phyloP scores from a whole-genome alignment of 2,329 filamentous ascomycete genomes.

The Xylaria sp. region DNA sequence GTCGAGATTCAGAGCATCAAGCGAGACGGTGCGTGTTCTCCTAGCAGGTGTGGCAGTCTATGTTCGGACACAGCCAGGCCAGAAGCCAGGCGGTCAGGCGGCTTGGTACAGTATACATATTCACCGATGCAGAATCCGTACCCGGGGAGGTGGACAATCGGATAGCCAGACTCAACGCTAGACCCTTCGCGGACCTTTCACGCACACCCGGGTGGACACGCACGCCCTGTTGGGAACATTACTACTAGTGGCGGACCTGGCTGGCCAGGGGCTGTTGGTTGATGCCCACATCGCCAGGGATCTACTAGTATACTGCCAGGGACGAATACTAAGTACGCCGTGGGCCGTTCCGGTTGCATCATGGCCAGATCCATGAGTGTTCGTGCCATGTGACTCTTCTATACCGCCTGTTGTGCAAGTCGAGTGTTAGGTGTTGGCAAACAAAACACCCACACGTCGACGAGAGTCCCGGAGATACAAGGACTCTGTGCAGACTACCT shows the following conservation, averaged over 20 bases:
- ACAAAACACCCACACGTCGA: constrained; percentile 19
- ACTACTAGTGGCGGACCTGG: not conserved
- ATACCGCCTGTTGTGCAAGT: constrained; percentile 26
- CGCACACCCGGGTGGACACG: not conserved
- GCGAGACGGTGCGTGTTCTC: constrained; percentile 14
- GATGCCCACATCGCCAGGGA: constrained; percentile 12
- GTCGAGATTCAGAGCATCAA: constrained; percentile 9
- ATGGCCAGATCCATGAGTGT: constrained; percentile 5
- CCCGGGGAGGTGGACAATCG: constrained; percentile 21
- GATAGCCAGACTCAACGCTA: constrained; percentile 27
- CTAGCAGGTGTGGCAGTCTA: not conserved
- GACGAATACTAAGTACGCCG: not conserved
- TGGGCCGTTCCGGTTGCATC: constrained; percentile 7
- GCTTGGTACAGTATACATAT: constrained; percentile 18
- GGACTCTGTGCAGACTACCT: not conserved
- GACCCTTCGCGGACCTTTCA: constrained; percentile 15
- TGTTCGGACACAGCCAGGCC: not conserved
- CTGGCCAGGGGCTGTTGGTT: constrained; percentile 3
- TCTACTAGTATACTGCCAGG: not conserved
- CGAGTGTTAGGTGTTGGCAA: constrained; percentile 11
- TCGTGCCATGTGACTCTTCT: constrained; percentile 12
- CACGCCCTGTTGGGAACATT: not conserved
- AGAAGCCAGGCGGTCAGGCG: constrained; percentile 27
- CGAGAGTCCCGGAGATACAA: constrained; percentile 16
- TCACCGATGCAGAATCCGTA: constrained; percentile 19